These are phyloP conservation scores for Priceomyces haplophilus DNA, from an alignment of 805 yeast genomes.

Conservation along the genomic window DNA sequence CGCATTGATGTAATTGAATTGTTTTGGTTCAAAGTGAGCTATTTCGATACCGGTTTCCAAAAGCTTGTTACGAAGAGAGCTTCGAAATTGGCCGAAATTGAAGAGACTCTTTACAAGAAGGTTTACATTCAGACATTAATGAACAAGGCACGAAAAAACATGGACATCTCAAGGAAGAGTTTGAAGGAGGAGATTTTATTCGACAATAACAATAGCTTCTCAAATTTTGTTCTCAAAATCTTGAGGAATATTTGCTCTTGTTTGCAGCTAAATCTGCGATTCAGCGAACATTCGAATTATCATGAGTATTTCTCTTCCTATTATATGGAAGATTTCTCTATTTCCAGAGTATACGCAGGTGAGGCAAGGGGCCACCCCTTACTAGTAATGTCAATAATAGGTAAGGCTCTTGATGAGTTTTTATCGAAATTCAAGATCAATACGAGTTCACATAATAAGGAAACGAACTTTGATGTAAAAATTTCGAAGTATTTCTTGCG, in stretches of 20 bases:
- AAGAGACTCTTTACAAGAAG: slow-evolving; percentile 6
- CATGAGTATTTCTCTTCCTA: slow-evolving; percentile 6
- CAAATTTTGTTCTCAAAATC: slow-evolving; percentile 4
- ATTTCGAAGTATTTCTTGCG: slow-evolving; percentile 11
- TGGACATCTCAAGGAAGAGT: background rate
- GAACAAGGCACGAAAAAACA: background rate
- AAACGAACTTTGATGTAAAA: background rate
- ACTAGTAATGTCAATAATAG: slow-evolving; percentile 15
- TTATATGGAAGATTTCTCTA: slow-evolving; percentile 20
- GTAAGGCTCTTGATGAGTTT: slow-evolving; percentile 16
- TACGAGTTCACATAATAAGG: background rate
- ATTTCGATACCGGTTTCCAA: slow-evolving; percentile 15
- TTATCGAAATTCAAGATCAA: slow-evolving; percentile 5
- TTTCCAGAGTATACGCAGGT: slow-evolving; percentile 21
- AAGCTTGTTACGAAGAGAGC: slow-evolving; percentile 8
- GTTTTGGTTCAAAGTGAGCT: slow-evolving; percentile 19
- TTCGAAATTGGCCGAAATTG: slow-evolving; percentile 6
- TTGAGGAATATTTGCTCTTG: slow-evolving; percentile 3
- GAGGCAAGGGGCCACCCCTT: slow-evolving; percentile 17
- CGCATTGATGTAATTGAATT: slow-evolving; percentile 9
- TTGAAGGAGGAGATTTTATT: slow-evolving; percentile 5
- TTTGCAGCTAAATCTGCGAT: background rate
- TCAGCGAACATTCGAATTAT: background rate
- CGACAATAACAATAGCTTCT: slow-evolving; percentile 4
- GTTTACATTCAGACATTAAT: slow-evolving; percentile 8